Evolutionary conservation across 2,329 filamentous ascomycete species (phyloP).

Genomic region (Trichoderma sp.): DNA sequence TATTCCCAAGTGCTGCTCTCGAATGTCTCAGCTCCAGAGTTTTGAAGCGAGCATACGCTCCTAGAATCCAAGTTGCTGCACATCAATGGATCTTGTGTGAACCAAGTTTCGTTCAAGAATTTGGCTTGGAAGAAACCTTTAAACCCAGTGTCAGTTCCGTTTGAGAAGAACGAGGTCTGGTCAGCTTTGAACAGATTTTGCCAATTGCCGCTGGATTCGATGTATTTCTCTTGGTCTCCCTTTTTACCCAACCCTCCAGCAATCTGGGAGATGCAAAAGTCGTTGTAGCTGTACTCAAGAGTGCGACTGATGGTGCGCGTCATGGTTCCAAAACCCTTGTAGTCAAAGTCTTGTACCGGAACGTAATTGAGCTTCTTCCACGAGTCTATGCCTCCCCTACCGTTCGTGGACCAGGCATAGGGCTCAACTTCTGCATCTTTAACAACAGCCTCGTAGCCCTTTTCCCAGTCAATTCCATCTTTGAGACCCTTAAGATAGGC

Average conservation of each 20-base stretch:
- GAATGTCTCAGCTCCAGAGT: conserved; percentile 65
- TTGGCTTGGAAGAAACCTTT: conserved; percentile 69
- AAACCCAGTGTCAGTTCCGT: conserved; percentile 62
- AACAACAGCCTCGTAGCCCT: conserved; percentile 67
- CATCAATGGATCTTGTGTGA: conserved; percentile 63
- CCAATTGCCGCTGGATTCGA: conserved; percentile 62
- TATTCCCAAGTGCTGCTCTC: conserved; percentile 73
- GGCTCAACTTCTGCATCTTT: conserved; percentile 73
- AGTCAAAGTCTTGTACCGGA: conserved; percentile 66
- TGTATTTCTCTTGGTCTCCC: conserved; percentile 59
- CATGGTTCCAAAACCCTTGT: conserved; percentile 63
- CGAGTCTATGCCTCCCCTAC: conserved; percentile 66
- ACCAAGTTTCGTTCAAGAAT: conserved; percentile 66
- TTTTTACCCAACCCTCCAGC: conserved; percentile 55
- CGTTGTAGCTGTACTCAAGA: conserved; percentile 76
- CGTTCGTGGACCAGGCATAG: conserved; percentile 66
- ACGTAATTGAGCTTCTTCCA: conserved; percentile 74
- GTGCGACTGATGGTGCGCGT: conserved; percentile 71
- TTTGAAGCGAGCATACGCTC: conserved; percentile 59
- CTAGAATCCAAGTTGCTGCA: conserved; percentile 56
- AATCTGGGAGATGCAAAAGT: conserved; percentile 66
- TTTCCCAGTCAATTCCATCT: conserved; percentile 61
- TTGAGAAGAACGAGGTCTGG: conserved; percentile 52
- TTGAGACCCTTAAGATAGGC: conserved; percentile 65
- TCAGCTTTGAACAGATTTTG: conserved; percentile 61